Base-by-base conservation (phyloP, 202 grass and related monocot genomes). In the Schoenoplectus triqueter region DNA sequence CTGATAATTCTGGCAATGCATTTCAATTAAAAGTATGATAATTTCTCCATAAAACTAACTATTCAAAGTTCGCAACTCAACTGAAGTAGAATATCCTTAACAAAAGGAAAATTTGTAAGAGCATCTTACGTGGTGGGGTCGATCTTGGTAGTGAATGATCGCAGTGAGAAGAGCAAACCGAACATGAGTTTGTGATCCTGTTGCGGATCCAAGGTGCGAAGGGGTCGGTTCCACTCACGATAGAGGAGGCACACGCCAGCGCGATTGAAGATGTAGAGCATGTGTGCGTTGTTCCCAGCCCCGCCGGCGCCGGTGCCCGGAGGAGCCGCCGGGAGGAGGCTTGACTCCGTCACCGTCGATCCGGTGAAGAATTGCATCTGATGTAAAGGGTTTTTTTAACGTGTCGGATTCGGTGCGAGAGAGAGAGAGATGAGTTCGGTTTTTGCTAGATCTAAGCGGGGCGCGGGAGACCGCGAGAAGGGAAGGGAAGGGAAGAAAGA, bases 101-200 rank as follows among this genome's bases (percentile, higher is more conserved):
- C 1, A 46, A 69, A 69, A 69, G 39, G 41, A 7, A 11, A 45
- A 69, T 45, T 64, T 22, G 62, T 64, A 39, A n/a, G 21, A 66
- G 14, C 18, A 8, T 31, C 85, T 11, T 69, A 98, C 93, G 86
- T 84, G 39, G 84, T 94, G 49, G 96, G 96, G 82, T 98, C 96
- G 80, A 98, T 92, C 91, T 98, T 95, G 84, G 87, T 73, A 61
- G 96, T 98, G 90, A 98, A 98, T 4, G 96, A 98, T 2, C 96
- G 93, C 18, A 98, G 93, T 45, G 96, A 98, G 91, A 94, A 98
- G 79, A 98, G 93, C 85, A 98, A 89, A 1, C 96, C 96, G 90
- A 98, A 92, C 96, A 98, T 95, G 90, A 98, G 93, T 87, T 98
- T 98, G 55, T 98, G 93, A 73, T 95, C 96, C 87, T 98, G 91